A percentile compares a stretch with the other conserved stretches of the same genome.
These are phyloP conservation scores for Botrytis medusae DNA, from an alignment of 2,329 filamentous ascomycete genomes.

Conservation along the genomic window DNA sequence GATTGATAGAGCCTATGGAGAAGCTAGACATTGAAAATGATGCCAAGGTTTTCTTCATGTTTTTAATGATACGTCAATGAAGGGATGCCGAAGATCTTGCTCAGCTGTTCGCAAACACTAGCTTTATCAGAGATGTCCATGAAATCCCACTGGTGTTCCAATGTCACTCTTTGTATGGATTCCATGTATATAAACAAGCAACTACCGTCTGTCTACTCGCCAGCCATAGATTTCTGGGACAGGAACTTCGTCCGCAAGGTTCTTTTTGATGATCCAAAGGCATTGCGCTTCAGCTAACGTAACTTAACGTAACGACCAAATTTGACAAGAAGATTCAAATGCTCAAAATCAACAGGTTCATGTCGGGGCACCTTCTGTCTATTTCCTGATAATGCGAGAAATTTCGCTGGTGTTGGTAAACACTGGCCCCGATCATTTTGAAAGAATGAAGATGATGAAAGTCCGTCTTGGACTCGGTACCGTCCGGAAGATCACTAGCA, in stretches of 20 bases:
- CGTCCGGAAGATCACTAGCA: background rate
- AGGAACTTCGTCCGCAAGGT: slow-evolving; percentile 35
- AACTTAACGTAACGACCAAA: slow-evolving; percentile 35
- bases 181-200: background rate
- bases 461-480: background rate
- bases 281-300: slow-evolving; percentile 38
- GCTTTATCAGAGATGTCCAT: background rate
- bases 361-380: background rate
- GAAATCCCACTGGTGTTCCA: background rate
- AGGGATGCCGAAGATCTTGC: background rate
- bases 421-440: background rate
- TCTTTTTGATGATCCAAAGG: slow-evolving; percentile 36
- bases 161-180: background rate
- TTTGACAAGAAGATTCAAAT: slow-evolving; percentile 41
- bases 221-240: slow-evolving; percentile 43
- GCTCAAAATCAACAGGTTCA: slow-evolving; percentile 32
- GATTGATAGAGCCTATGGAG: background rate
- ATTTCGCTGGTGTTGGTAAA: background rate
- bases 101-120: background rate
- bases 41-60: background rate
- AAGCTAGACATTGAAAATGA: background rate
- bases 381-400: background rate
- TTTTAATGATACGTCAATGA: background rate
- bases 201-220: slow-evolving; percentile 18
- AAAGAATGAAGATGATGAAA: background rate